Evolutionary conservation across 305 asterid genomes (phyloP), one percentile per base, ranked within the genome.

Genomic region (Salvia sclarea): DNA sequence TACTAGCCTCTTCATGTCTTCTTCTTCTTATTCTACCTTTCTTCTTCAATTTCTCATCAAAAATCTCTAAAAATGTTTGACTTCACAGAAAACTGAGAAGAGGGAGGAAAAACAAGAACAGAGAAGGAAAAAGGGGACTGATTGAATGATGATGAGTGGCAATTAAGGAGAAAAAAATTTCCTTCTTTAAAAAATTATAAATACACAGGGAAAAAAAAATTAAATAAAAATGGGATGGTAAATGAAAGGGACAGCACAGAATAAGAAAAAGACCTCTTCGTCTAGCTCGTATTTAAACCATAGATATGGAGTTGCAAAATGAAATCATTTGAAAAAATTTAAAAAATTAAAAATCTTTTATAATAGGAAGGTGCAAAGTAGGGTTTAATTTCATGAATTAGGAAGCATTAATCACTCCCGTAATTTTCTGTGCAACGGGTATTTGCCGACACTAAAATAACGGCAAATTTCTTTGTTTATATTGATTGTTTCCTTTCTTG

Each of bases 1-100:
- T 94, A 94, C 98, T 88, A 94, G 96, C 92, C 96, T 80, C 97
- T 84, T 88, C 96, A 88, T 81, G 75, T 75, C 76, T 77, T 73
- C 61, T 78, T 59, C 49, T 41, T 58, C 48, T 58, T 59, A 17
- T 59, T 35, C 38, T 22, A 2, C 13, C 21, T 10, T 10, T 38
- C 81, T 82, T 75, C 81, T 83, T 86, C 86, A 88, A 84, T 73
- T 77, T 78, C 80, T 80, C 86, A 83, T 81, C 81, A 79, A 74
- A 38, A 76, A 73, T 72, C 64, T 79, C 66, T 53, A 21, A 20
- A 25, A 72, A 68, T 80, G 85, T 76, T 74, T 74, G 84, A 81
- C 83, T 78, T 73, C 14, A 71, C 78, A 70, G 22, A 5, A 47
- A 80, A 69, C 72, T 64, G 43, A 57, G 76, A 66, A 72, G 83